Conservation (phyloP, 2,329 filamentous ascomycete genomes). For the Neonectria coccinea region DNA sequence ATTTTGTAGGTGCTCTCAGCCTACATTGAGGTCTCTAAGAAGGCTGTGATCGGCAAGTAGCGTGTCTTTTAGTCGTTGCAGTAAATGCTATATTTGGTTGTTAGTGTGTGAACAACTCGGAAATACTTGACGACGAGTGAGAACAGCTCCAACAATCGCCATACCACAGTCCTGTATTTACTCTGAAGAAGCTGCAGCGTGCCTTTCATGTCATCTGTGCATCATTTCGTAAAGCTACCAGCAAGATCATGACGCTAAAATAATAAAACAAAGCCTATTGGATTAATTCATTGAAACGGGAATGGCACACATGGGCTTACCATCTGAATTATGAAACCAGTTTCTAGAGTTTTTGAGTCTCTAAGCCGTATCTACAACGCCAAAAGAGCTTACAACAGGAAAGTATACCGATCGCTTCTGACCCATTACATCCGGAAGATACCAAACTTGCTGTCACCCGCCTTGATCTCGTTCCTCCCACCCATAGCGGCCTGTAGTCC, state of each 20-base stretch:
- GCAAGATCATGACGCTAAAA: background rate
- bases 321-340: background rate
- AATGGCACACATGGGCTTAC: background rate
- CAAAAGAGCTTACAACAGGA: background rate
- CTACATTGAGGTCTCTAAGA: too few species aligned
- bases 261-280: background rate
- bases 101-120: too few species aligned
- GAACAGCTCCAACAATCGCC: too few species aligned
- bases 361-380: conserved; percentile 12
- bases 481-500: conserved; percentile 79
- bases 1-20: too few species aligned
- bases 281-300: background rate
- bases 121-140: too few species aligned
- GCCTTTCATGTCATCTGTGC: background rate
- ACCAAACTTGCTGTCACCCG: conserved; percentile 77
- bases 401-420: background rate
- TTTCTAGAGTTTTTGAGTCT: background rate
- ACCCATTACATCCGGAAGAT: conserved; percentile 81
- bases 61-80: too few species aligned
- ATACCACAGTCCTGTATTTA: background rate
- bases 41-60: too few species aligned
- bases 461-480: conserved; percentile 71
- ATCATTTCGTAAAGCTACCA: background rate
- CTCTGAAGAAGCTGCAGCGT: background rate
- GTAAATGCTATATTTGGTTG: too few species aligned